These are phyloP conservation scores for Pulveroboletus sp. DNA, from an alignment of 768 basidiomycete genomes.

Conservation along the genomic window DNA sequence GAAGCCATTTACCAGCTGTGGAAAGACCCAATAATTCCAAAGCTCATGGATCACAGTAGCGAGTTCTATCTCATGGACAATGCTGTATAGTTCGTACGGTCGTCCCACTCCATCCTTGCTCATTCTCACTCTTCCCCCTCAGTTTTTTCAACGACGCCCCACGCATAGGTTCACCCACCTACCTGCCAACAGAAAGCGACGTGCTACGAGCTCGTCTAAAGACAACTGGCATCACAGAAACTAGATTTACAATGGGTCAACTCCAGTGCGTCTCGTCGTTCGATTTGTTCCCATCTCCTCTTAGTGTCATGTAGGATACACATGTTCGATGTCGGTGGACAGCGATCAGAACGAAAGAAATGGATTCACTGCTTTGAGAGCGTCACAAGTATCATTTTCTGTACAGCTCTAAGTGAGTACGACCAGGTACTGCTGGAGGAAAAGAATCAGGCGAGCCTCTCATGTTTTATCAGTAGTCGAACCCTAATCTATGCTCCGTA, in stretches of 20 bases:
- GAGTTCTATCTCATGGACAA: constrained; percentile 95
- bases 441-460: constrained; percentile 26
- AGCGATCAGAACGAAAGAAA: constrained; percentile 76
- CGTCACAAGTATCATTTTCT: constrained; percentile 78
- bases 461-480: neutral
- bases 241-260: constrained; percentile 68
- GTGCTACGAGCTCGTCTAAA: constrained; percentile 86
- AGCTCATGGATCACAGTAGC: constrained; percentile 51
- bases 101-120: neutral
- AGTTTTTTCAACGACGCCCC: constrained; percentile 85
- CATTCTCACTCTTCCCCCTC: neutral
- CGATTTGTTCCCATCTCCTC: neutral
- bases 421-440: constrained; percentile 70
- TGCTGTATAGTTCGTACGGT: constrained; percentile 70
- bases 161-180: constrained; percentile 79
- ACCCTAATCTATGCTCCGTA: constrained; percentile 17
- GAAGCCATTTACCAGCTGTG: constrained; percentile 64
- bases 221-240: constrained; percentile 88
- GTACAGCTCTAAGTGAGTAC: constrained; percentile 70
- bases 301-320: constrained; percentile 37
- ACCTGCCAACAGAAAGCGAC: constrained; percentile 81
- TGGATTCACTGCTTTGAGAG: constrained; percentile 80
- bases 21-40: constrained; percentile 59
- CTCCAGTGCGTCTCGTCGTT: constrained; percentile 41
- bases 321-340: constrained; percentile 80